Evolutionary conservation across 2,329 filamentous ascomycete genomes (phyloP), one percentile per base, ranked within the genome.

Genomic region (Calonectria pseudoreteaudii): DNA sequence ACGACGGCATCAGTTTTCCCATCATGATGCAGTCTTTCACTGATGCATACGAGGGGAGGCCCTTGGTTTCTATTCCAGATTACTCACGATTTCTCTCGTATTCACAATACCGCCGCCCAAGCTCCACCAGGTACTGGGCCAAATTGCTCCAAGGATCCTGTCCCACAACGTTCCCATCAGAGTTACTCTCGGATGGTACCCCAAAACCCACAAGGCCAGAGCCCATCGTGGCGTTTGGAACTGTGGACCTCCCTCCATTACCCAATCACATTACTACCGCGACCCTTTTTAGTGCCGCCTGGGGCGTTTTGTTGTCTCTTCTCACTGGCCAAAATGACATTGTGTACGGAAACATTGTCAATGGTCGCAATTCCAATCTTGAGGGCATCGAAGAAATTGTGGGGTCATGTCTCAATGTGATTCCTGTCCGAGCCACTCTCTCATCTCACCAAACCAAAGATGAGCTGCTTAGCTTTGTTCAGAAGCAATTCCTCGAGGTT

Each of bases 1-100:
- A 88, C 68, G 87, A 88, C 66, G 87, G 87, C 34, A 83, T 88
- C 30, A 86, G 82, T 67, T 81, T 88, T 6, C 86, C 86, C 1
- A 78, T 80, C 13, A 81, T 88, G 2, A 80, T 86, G 34, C 77
- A 81, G 4, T 82, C 34, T 2, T 20, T 67, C 23, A 34, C 36
- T 20, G 65, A 38, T 36, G 31, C 14, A 6, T 44, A 67, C 11
- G 47, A 56, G n/a, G 49, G 36, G 10, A 66, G 44, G 8, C 18
- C 65, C 1, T 2, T 44, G 14, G 23, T 3, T 13, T 14, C 56
- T 2, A 4, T 20, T 36, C 64, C 73, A 73, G 81, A n/a, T 58
- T 85, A 84, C 56, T 73, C 72, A 4, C 44, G 18, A 1, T 79
- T 76, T 36, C 66, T 77, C 1, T 34, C 71, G 0, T 64, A 73